phyloP scores from a whole-genome alignment of 805 yeast species.

The Yueomyces sinensis region DNA sequence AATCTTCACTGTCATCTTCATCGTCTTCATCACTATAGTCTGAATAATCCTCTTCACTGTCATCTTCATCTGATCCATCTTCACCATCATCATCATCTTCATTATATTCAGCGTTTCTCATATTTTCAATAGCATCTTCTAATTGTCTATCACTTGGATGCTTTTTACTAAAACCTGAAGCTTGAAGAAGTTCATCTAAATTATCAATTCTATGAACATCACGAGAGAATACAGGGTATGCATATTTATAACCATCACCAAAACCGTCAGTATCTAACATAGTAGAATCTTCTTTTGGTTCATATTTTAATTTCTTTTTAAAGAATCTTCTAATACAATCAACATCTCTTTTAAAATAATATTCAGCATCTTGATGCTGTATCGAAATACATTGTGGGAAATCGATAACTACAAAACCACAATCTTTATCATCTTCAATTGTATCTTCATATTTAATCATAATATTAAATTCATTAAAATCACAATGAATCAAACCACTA shows the following conservation, averaged over 20 bases:
- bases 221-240: conserved; percentile 67
- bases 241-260: conserved; percentile 66
- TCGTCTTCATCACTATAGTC: conserved; percentile 20
- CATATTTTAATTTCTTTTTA: conserved; percentile 60
- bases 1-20: conserved; percentile 19
- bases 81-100: conserved; percentile 37
- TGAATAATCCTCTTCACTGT: conserved; percentile 10
- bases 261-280: conserved; percentile 70
- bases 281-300: conserved; percentile 50
- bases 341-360: conserved; percentile 84
- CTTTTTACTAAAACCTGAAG: conserved; percentile 68
- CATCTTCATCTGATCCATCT: conserved; percentile 36
- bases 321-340: conserved; percentile 80
- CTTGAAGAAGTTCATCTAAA: conserved; percentile 78
- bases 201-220: conserved; percentile 58
- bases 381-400: conserved; percentile 97
- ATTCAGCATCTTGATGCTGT: conserved; percentile 79
- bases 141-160: conserved; percentile 45
- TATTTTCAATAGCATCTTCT: conserved; percentile 59
- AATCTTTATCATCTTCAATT: conserved; percentile 34
- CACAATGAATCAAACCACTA: conserved; percentile 91
- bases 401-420: conserved; percentile 83
- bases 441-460: conserved; percentile 46
- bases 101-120: conserved; percentile 36
- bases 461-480: conserved; percentile 92